These are phyloP conservation scores for Vaucheria bursata DNA, from an alignment of 352 stramenopile species.

Conservation along the genomic window DNA sequence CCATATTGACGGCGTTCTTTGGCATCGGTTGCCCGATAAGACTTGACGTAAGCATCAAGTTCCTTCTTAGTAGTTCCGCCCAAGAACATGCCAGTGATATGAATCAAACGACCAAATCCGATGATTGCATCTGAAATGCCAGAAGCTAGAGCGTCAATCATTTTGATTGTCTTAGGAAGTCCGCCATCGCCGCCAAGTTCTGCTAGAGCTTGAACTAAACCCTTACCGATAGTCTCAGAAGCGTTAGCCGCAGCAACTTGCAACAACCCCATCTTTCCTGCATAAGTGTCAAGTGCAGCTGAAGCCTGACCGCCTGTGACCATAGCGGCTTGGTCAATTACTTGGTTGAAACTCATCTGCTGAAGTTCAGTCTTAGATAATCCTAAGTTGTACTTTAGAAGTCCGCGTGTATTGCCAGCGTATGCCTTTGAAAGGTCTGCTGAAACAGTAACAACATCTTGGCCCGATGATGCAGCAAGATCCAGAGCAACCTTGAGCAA, in stretches of 20 bases:
- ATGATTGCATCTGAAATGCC: slow-evolving; percentile 7
- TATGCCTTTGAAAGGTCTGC: slow-evolving; percentile 6
- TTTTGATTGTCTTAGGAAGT: slow-evolving; percentile 8
- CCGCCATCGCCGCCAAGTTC: slow-evolving; percentile 2
- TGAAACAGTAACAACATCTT: slow-evolving; percentile 8
- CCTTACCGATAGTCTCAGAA: slow-evolving; percentile 6
- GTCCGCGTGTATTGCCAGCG: slow-evolving; percentile 3
- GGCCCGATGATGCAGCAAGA: slow-evolving; percentile 4
- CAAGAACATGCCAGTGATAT: slow-evolving; percentile 7
- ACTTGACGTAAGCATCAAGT: slow-evolving; percentile 7
- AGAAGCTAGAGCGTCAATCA: slow-evolving; percentile 6
- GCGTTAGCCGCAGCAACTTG: slow-evolving; percentile 4
- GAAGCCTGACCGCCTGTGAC: slow-evolving; percentile 3
- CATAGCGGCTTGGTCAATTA: slow-evolving; percentile 6
- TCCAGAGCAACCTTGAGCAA: slow-evolving; percentile 5
- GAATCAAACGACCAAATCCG: slow-evolving; percentile 6
- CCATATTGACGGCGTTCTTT: slow-evolving; percentile 6
- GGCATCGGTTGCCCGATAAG: slow-evolving; percentile 4
- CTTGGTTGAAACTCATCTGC: slow-evolving; percentile 6
- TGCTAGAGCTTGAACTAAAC: slow-evolving; percentile 7
- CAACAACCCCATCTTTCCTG: slow-evolving; percentile 5
- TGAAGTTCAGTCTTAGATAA: slow-evolving; percentile 8
- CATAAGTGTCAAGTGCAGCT: slow-evolving; percentile 6
- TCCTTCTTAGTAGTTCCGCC: slow-evolving; percentile 5
- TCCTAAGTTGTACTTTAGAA: slow-evolving; percentile 8